Base-by-base conservation (phyloP, 768 basidiomycete species). In the Suillus subluteus region DNA sequence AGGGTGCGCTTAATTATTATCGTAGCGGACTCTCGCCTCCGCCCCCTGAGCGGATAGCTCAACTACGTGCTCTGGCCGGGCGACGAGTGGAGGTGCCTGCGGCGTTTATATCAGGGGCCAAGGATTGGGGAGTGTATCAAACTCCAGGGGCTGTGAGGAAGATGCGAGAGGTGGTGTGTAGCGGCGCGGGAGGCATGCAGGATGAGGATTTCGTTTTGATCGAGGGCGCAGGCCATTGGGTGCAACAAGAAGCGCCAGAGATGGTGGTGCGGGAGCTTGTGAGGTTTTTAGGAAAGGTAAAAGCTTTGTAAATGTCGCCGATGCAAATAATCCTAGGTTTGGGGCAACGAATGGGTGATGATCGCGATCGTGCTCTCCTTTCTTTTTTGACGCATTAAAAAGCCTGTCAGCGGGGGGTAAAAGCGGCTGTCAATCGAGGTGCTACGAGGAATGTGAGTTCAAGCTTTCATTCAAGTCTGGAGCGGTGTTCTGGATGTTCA, bases 71-170 rank as follows among this genome's bases (percentile, higher is more conserved):
- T 37, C 86, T 88, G 64, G 68, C 79, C 18, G 82, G 80, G 59
- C 84, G 79, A 73, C 78, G 71, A 62, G 81, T 88, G 9, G 75
- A 79, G 38, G 78, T 87, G 5, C 86, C 88, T 21, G 84, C 85
- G 1, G 85, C 86, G 80, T 90, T 86, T 72, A 68, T 91, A 13
- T 76, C 84, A 1, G 88, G 88, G 1, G 76, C 73, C 62, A 77
- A 81, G 66, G 89, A 89, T 73, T 89, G 88, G 88, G 87, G 88
- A 0, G 79, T 82, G 23, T 86, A 82, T 69, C 88, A 88, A 73
- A 64, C 65, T 0, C 88, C 86, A 4, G 85, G 85, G 0, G 83
- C 79, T 2, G 66, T 77, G 40, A 82, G 84, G 48, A 75, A 75
- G 72, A 85, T 88, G 88, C 76, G 71, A 26, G 71, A 71, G 30